Percentiles rank a stretch among this genome's conserved stretches.
Conservation (phyloP, 2,329 filamentous ascomycete genomes). For the Calonectria honghensis region DNA sequence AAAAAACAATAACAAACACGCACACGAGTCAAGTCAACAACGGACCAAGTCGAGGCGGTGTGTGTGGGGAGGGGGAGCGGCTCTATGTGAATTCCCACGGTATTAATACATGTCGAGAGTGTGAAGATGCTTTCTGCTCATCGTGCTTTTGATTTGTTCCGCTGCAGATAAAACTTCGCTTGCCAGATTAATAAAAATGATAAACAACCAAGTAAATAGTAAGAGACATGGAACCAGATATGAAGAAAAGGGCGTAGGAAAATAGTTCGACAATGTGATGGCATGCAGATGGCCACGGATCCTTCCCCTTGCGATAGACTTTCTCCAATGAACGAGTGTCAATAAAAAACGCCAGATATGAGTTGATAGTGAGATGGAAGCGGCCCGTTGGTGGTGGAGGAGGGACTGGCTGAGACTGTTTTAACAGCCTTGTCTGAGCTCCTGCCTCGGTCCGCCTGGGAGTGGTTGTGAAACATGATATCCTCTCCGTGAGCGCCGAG, state of each 20-base stretch:
- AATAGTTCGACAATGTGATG: conserved; percentile 34
- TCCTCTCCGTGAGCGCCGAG: conserved; percentile 47
- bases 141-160: conserved; percentile 42
- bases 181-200: conserved; percentile 47
- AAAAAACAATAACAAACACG: conserved; percentile 25
- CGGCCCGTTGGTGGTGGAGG: conserved; percentile 35
- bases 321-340: conserved; percentile 41
- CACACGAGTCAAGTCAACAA: conserved; percentile 19
- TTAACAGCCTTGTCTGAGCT: conserved; percentile 25
- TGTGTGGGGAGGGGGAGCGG: conserved; percentile 21
- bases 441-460: conserved; percentile 31
- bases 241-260: conserved; percentile 33
- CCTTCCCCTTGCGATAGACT: conserved; percentile 27
- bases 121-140: conserved; percentile 44
- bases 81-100: conserved; percentile 51
- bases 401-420: conserved; percentile 22
- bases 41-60: background rate
- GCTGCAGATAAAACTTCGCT: conserved; percentile 46
- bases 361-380: conserved; percentile 34
- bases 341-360: conserved; percentile 36
- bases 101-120: conserved; percentile 58
- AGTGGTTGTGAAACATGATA: conserved; percentile 37
- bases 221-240: conserved; percentile 31
- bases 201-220: conserved; percentile 40
- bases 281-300: conserved; percentile 34